Evolutionary conservation across 108 stramenopile genomes (phyloP).

Genomic region (Fistulifera solaris): DNA sequence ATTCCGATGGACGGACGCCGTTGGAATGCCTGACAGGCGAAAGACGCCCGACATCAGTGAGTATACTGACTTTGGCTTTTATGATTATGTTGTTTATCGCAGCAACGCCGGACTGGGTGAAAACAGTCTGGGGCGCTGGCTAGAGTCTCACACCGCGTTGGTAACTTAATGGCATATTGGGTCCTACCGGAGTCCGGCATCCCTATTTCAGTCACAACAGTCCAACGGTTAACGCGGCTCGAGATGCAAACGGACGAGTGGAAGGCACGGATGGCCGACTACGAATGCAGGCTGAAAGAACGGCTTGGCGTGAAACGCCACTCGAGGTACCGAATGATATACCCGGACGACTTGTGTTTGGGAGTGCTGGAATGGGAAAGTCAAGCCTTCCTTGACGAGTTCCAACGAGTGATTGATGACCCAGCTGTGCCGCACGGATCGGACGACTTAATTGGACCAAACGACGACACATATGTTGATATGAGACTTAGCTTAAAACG

Average conservation of each 20-base stretch:
- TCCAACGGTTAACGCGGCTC: constrained; percentile 15
- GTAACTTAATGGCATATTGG: constrained; percentile 23
- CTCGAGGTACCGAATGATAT: too few relatives aligned
- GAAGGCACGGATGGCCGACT: background rate
- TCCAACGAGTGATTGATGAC: background rate
- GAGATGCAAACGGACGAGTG: constrained; percentile 12
- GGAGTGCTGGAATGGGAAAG: background rate
- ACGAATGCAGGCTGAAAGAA: background rate
- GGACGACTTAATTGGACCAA: background rate
- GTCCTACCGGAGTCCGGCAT: constrained; percentile 11
- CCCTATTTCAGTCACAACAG: background rate
- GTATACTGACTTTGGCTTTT: constrained; percentile 30
- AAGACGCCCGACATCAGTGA: constrained; percentile 32
- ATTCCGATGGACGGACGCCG: constrained; percentile 5
- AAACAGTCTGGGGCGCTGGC: constrained; percentile 17
- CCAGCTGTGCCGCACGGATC: constrained; percentile 5
- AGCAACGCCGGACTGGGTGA: background rate
- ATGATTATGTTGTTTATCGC: constrained; percentile 21
- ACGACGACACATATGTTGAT: background rate
- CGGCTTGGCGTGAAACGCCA: background rate
- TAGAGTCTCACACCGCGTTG: constrained; percentile 18
- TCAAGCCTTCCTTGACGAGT: background rate
- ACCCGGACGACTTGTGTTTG: too few relatives aligned
- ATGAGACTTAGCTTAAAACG: background rate
- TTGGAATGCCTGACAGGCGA: constrained; percentile 17